Conservation (phyloP, 2,329 filamentous ascomycete genomes). For the Teratosphaeriaceae sp. region DNA sequence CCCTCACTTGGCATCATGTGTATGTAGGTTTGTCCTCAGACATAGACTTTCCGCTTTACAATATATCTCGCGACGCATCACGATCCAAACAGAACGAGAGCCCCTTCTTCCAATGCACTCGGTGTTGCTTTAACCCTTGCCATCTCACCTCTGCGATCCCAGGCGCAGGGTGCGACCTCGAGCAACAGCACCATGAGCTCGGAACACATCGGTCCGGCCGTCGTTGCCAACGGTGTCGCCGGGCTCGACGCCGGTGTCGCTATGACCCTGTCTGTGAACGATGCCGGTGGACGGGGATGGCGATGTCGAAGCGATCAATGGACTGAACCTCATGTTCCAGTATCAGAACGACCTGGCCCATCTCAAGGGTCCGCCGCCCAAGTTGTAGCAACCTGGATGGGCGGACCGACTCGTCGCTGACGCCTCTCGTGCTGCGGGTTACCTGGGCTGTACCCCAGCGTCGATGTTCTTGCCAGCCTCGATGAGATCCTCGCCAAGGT, state of each 20-base stretch:
- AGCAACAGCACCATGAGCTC: background rate
- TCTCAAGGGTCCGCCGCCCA: slow-evolving; percentile 32
- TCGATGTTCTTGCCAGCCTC: slow-evolving; percentile 34
- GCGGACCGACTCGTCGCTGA: too few species aligned
- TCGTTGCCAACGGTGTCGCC: background rate
- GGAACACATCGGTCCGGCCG: background rate
- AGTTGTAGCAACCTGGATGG: too few species aligned
- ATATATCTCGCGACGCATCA: too few species aligned
- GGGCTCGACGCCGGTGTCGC: slow-evolving; percentile 2
- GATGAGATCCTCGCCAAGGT: slow-evolving; percentile 30
- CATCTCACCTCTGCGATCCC: too few species aligned
- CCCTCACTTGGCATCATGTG: too few species aligned
- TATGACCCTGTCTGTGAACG: slow-evolving; percentile 27
- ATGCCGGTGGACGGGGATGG: slow-evolving; percentile 32
- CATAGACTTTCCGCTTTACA: too few species aligned
- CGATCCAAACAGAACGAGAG: too few species aligned
- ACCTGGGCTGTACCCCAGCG: slow-evolving; percentile 30
- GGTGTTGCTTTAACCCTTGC: too few species aligned
- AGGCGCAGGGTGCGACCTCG: background rate
- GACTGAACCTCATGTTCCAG: slow-evolving; percentile 29
- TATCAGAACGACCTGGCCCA: slow-evolving; percentile 37
- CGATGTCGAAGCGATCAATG: slow-evolving; percentile 28
- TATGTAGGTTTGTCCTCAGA: too few species aligned
- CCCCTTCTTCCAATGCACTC: too few species aligned
- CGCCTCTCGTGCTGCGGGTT: too few species aligned